Evolutionary conservation across 176 grass and related monocot genomes (phyloP), one percentile per base, ranked within the genome.

Genomic region (Juncus inflexus): DNA sequence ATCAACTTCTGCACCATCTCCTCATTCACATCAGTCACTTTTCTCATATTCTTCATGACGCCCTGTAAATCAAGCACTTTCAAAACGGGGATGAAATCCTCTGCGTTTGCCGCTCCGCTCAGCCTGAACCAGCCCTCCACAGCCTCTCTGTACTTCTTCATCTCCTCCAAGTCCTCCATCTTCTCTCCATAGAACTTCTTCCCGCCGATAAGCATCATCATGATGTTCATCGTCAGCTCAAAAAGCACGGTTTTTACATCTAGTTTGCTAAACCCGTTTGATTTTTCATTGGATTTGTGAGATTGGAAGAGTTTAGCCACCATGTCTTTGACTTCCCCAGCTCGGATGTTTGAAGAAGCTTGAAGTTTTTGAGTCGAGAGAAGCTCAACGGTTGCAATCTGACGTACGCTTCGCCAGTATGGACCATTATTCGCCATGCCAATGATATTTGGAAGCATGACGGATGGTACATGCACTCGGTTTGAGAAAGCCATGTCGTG

Each of bases 401-500:
- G 85, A 42, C 81, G 79, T 50, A 85, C 72, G 47, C 73, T 80
- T 35, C 82, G 76, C 85, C 82, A 88, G 67, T 80, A 80, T 7
- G 79, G 10, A 9, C 82, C 90, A 71, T 89, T 88, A 73, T 78
- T 75, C 4, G 76, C 70, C 63, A 70, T 52, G 0, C 58, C 79
- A 3, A 95, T 40, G 41, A 70, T 62, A 64, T 80, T 69, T 37
- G 81, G 72, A 79, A 77, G 3, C 50, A 64, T 67, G 16, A n/a
- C 37, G 9, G 82, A 87, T 53, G 79, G 85, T 16, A 89, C 65
- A 2, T 45, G 76, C 7, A 77, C 76, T 2, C 90, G 79, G 73
- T 95, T 95, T 39, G 90, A 78, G 73, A 95, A 89, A 36, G 59
- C 63, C 42, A 81, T 9, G 61, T 95, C 82, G 59, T 95, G 75